Percentiles rank a stretch among this genome's conserved stretches.
Evolutionary conservation across 192 early-diverging fungal genomes (phyloP).

Genomic region (Gryganskiella cystojenkinii): DNA sequence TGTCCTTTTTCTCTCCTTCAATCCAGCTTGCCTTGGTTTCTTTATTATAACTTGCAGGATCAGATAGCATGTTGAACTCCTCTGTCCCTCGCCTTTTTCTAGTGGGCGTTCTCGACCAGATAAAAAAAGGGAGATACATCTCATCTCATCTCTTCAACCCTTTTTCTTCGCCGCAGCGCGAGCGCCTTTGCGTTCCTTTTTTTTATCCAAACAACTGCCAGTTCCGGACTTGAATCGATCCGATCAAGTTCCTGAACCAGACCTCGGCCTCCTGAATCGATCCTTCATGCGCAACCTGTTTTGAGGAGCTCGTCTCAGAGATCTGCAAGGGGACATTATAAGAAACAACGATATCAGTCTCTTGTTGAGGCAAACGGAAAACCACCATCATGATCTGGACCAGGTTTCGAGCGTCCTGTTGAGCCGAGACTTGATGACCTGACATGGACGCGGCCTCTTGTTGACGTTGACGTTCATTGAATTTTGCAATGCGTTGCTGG

Average conservation of each 20-base stretch:
- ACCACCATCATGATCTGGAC: slow-evolving; percentile 79
- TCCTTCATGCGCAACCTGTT: slow-evolving; percentile 41
- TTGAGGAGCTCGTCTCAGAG: slow-evolving; percentile 61
- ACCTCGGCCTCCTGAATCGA: slow-evolving; percentile 48
- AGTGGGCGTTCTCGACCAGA: too few relatives aligned
- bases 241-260: slow-evolving; percentile 58
- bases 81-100: too few relatives aligned
- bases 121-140: too few relatives aligned
- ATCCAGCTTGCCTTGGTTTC: too few relatives aligned
- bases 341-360: slow-evolving; percentile 83
- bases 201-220: slow-evolving; percentile 71
- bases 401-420: slow-evolving; percentile 61
- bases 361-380: slow-evolving; percentile 71
- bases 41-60: too few relatives aligned
- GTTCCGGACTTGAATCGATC: slow-evolving; percentile 58
- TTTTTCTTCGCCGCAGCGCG: too few relatives aligned
- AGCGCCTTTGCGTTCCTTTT: too few relatives aligned
- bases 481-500: slow-evolving; percentile 80
- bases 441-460: background rate
- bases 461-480: slow-evolving; percentile 67
- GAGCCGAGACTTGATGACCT: background rate
- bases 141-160: too few relatives aligned
- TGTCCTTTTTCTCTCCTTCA: too few relatives aligned
- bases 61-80: too few relatives aligned
- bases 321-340: slow-evolving; percentile 76